Evolutionary conservation across 768 basidiomycete species (phyloP).

Genomic region (Trametes coccinea): DNA sequence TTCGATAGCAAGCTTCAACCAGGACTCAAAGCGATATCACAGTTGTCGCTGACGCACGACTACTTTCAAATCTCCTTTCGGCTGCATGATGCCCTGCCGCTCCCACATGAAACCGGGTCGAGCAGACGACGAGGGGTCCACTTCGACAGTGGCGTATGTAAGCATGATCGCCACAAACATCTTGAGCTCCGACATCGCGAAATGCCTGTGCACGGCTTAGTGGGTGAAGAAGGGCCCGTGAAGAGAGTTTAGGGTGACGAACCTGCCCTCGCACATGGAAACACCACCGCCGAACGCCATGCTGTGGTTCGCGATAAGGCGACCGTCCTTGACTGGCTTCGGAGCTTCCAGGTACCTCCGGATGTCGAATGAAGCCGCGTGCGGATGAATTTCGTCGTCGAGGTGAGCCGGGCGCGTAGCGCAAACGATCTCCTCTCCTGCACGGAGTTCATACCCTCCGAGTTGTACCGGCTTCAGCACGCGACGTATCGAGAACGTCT

Average conservation of each 20-base stretch:
- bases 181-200: slow-evolving; percentile 27
- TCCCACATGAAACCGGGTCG: slow-evolving; percentile 8
- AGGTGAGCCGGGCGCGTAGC: slow-evolving; percentile 19
- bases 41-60: slow-evolving; percentile 14
- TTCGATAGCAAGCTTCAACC: not conserved
- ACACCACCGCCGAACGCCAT: slow-evolving; percentile 32
- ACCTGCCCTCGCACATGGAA: slow-evolving; percentile 32
- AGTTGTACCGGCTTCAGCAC: slow-evolving; percentile 22
- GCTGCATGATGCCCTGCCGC: slow-evolving; percentile 23
- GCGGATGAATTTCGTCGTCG: slow-evolving; percentile 25
- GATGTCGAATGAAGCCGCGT: slow-evolving; percentile 13
- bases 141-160: slow-evolving; percentile 17
- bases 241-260: not conserved
- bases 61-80: slow-evolving; percentile 17
- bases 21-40: not conserved
- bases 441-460: slow-evolving; percentile 19
- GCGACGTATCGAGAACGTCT: slow-evolving; percentile 23
- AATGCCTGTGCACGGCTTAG: slow-evolving; percentile 14
- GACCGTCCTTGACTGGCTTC: slow-evolving; percentile 19
- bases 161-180: slow-evolving; percentile 22
- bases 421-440: slow-evolving; percentile 26
- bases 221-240: not conserved
- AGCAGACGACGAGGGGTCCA: slow-evolving; percentile 17
- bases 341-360: slow-evolving; percentile 21
- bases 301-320: slow-evolving; percentile 21